Evolutionary conservation across 805 yeast species (phyloP), one percentile per base, ranked within the genome.

Genomic region (Pichia paraexigua): DNA sequence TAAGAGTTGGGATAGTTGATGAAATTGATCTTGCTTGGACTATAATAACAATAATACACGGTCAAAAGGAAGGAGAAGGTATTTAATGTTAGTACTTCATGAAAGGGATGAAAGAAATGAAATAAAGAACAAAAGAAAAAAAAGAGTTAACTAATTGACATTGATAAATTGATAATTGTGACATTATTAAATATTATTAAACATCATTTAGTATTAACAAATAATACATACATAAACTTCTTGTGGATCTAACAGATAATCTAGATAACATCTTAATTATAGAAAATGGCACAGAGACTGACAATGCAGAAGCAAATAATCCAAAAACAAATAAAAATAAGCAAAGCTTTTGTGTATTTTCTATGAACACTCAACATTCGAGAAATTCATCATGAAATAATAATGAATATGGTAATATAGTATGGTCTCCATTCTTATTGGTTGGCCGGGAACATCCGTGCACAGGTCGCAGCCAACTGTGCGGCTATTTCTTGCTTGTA

Each of bases 1-100:
- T 85, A 56, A 77, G 71, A 53, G 77, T 70, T 54, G 75, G 61
- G 46, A 81, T 62, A 48, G 82, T 63, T 43, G 79, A 66, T 48
- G 82, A 74, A 62, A 80, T 71, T 46, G 76, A 66, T 74, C 85
- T 78, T 35, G 64, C 63, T 52, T 67, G 56, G 37, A 63, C 64
- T 61, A 50, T 30, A 47, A 30, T 18, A 24, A 27, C 27, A 17
- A 21, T 21, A 22, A 24, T 24, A 24, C 25, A 7, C 7, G 25
- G 25, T 24, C 13, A 21, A 22, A 43, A 25, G 12, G 41, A 21
- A 27, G 37, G 8, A 9, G 13, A 15, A 30, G n/a, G 35, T 12
- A 30, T 12, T 30, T 30, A 15, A 48, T 48, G 56, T 56, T 58
- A 52, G 60, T 55, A 54, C 24, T 32, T 17, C 22, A 22, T 21